A percentile compares a stretch with the other conserved stretches of the same genome.
phyloP scores from a whole-genome alignment of 1,284 basidiomycete species.

The Cerrena zonata region DNA sequence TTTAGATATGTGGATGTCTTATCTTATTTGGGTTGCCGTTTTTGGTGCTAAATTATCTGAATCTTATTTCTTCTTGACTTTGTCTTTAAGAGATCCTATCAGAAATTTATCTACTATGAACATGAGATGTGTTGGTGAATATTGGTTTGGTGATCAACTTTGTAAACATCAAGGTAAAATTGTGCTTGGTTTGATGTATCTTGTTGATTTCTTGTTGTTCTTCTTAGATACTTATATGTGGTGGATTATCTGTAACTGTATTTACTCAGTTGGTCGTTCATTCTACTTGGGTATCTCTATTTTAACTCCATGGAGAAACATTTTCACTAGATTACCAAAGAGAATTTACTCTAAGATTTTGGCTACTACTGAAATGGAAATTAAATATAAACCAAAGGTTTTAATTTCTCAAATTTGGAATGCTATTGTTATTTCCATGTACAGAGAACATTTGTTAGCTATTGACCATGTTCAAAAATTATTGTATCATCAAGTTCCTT shows the following conservation, averaged over 20 bases:
- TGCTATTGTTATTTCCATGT: conserved; percentile 97
- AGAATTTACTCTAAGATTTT: conserved; percentile 92
- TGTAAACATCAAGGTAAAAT: conserved; percentile 88
- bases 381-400: conserved; percentile 96
- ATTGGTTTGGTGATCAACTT: conserved; percentile 68
- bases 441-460: conserved; percentile 89
- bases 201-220: conserved; percentile 92
- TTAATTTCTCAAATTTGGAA: conserved; percentile 99
- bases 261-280: conserved; percentile 85
- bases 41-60: conserved; percentile 90
- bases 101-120: conserved; percentile 88
- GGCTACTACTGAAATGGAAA: conserved; percentile 90
- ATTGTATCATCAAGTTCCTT: conserved; percentile 90
- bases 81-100: conserved; percentile 87
- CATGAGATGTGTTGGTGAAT: conserved; percentile 81
- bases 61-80: conserved; percentile 93
- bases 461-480: conserved; percentile 93
- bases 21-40: conserved; percentile 80
- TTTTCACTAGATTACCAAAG: conserved; percentile 91
- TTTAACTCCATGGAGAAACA: conserved; percentile 96
- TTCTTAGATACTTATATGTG: conserved; percentile 97
- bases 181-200: conserved; percentile 89
- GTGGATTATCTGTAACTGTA: conserved; percentile 95
- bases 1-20: conserved; percentile 69
- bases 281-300: conserved; percentile 89